Base-by-base conservation (phyloP, 2,329 filamentous ascomycete genomes). In the Sclerotinia nivalis region DNA sequence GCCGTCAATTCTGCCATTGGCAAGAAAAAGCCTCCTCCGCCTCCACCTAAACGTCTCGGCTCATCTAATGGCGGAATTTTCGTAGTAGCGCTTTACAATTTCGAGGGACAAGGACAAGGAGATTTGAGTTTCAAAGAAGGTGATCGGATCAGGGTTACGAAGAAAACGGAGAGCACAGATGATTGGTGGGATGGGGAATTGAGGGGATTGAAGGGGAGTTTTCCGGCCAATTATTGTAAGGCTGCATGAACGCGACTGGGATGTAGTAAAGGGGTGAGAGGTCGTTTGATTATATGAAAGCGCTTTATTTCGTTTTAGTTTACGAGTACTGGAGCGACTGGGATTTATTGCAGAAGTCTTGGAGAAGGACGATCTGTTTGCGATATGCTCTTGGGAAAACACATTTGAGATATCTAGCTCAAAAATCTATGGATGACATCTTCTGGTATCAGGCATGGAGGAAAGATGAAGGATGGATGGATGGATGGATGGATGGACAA, bases 141-240 rank as follows among this genome's bases (percentile, higher is more conserved):
- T 2, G 93, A 96, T 76, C 84, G 86, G 64, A 96, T 96, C 74
- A 87, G 85, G 59, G 89, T 96, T 4, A 77, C 93, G 45, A 92
- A 92, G 82, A 93, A 91, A 82, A 96, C 93, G 2, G 86, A 88
- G 9, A 93, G 89, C 72, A 90, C 88, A 31, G 91, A 96, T 80
- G 93, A 96, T 78, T 96, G 93, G 92, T 96, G 93, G 93, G 87
- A 92, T 72, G 93, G 93, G 18, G 92, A 96, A 79, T 73, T 94
- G 20, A 83, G 83, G 54, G 92, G 92, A 0, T 79, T 83, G 37
- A 86, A 84, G 77, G 93, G 93, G 4, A 89, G 84, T 74, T 96
- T 96, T 78, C 93, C 93, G 0, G 93, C 93, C 9, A 96, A 96
- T 80, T 96, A 96, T 80, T 92, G 90, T 77, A 85, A 85, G 75